Evolutionary conservation across 1,139 yeast genomes (phyloP).

Genomic region (Blastobotrys buckinghamii): DNA sequence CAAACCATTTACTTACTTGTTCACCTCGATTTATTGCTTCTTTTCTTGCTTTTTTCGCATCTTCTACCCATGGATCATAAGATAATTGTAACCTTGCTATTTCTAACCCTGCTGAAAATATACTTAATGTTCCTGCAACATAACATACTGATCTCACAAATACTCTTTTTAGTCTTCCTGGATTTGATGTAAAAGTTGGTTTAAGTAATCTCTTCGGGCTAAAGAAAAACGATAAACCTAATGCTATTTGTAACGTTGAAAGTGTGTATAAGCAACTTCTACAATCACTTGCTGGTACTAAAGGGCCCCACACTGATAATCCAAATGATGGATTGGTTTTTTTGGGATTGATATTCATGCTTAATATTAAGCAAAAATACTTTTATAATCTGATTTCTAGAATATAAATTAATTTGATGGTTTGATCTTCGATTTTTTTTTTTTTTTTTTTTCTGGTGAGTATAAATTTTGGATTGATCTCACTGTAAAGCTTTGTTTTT

Average conservation of each 20-base stretch:
- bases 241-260: conserved; percentile 26
- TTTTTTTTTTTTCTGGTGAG: too few relatives aligned
- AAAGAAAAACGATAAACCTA: conserved; percentile 28
- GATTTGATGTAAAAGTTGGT: background rate
- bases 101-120: conserved; percentile 28
- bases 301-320: conserved; percentile 33
- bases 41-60: conserved; percentile 29
- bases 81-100: conserved; percentile 27
- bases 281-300: conserved; percentile 35
- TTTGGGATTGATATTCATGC: conserved; percentile 1
- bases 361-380: too few relatives aligned
- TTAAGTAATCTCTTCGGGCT: conserved; percentile 13
- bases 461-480: too few relatives aligned
- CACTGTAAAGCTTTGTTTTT: too few relatives aligned
- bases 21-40: conserved; percentile 18
- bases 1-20: conserved; percentile 29
- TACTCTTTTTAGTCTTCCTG: conserved; percentile 9
- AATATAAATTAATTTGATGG: too few relatives aligned
- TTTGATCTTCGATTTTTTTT: too few relatives aligned
- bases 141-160: background rate
- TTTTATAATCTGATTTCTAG: too few relatives aligned
- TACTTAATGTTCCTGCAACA: conserved; percentile 25
- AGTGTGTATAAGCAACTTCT: conserved; percentile 28
- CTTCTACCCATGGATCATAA: conserved; percentile 35
- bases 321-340: conserved; percentile 32